Evolutionary conservation across 495 filamentous ascomycete genomes (phyloP).

Genomic region (Xylaria telfairii): DNA sequence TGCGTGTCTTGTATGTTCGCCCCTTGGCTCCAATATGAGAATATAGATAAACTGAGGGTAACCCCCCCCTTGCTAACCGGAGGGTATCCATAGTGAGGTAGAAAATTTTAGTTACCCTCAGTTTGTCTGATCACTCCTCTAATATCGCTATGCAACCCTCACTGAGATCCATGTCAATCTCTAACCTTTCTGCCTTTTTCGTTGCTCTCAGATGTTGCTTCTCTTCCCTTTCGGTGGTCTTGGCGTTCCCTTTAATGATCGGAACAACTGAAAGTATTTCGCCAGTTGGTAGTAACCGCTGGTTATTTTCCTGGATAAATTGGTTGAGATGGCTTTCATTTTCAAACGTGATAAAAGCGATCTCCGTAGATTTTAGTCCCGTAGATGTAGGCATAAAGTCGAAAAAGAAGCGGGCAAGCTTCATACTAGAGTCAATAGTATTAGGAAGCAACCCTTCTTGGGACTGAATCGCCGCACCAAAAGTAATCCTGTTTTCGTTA

Average conservation of each 20-base stretch:
- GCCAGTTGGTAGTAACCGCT: slow-evolving; percentile 15
- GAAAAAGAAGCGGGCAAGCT: slow-evolving; percentile 18
- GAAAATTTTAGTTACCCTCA: too few species aligned
- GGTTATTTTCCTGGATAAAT: slow-evolving; percentile 1
- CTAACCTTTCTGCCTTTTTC: slow-evolving; percentile 12
- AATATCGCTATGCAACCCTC: background rate
- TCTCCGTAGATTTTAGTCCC: slow-evolving; percentile 2
- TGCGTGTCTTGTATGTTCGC: background rate
- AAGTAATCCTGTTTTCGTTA: background rate
- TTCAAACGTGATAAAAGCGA: slow-evolving; percentile 10
- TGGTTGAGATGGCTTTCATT: background rate
- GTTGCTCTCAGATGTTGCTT: slow-evolving; percentile 10
- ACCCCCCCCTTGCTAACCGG: too few species aligned
- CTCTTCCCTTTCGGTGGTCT: background rate
- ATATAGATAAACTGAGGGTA: too few species aligned
- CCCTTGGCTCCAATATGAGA: too few species aligned
- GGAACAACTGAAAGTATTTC: background rate
- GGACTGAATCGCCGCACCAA: slow-evolving; percentile 11
- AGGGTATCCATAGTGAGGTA: too few species aligned
- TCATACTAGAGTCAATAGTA: slow-evolving; percentile 12
- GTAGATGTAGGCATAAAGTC: slow-evolving; percentile 7
- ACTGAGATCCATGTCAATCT: background rate
- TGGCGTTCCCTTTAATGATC: background rate
- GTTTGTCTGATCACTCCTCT: background rate
- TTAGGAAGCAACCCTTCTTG: slow-evolving; percentile 4